A percentile compares a stretch with the other conserved stretches of the same genome.
Evolutionary conservation across 805 yeast species (phyloP).

Genomic region (Alloascoidea africana): DNA sequence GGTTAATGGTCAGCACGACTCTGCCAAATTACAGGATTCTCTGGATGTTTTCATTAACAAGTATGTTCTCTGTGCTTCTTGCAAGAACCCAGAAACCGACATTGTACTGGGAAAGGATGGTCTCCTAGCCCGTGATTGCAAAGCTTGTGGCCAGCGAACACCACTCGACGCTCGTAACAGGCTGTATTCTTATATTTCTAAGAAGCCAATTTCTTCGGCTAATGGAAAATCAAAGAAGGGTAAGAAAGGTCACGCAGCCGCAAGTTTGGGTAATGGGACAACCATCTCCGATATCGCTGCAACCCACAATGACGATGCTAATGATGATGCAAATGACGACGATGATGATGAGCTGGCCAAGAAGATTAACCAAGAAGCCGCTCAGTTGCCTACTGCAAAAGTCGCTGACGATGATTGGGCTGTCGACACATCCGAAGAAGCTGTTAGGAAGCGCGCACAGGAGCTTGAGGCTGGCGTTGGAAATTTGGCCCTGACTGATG

Average conservation of each 20-base stretch:
- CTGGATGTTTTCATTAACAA: conserved; percentile 88
- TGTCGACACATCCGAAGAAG: conserved; percentile 93
- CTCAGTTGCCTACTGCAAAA: conserved; percentile 44
- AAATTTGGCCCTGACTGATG: conserved; percentile 16
- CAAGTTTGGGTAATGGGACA: conserved; percentile 78
- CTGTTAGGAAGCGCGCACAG: conserved; percentile 80
- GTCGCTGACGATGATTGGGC: conserved; percentile 94
- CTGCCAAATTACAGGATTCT: conserved; percentile 79
- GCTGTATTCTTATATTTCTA: conserved; percentile 71
- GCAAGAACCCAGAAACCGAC: conserved; percentile 97
- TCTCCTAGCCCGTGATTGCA: conserved; percentile 78
- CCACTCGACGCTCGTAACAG: conserved; percentile 75
- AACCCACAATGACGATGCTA: conserved; percentile 21
- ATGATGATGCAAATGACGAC: conserved; percentile 27
- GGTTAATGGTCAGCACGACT: conserved; percentile 91
- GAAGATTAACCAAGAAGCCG: conserved; percentile 75
- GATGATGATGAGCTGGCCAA: conserved; percentile 66
- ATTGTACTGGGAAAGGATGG: conserved; percentile 66
- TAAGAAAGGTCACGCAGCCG: conserved; percentile 76
- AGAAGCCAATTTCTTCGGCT: conserved; percentile 55
- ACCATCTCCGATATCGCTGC: conserved; percentile 69
- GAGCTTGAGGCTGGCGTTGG: conserved; percentile 58
- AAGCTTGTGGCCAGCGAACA: conserved; percentile 92
- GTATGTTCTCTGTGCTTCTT: conserved; percentile 85
- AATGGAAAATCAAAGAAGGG: conserved; percentile 33